A percentile compares a stretch with the other conserved stretches of the same genome.
These are phyloP conservation scores for Pseudozyma sp. DNA, from an alignment of 1,284 basidiomycete genomes.

Conservation along the genomic window DNA sequence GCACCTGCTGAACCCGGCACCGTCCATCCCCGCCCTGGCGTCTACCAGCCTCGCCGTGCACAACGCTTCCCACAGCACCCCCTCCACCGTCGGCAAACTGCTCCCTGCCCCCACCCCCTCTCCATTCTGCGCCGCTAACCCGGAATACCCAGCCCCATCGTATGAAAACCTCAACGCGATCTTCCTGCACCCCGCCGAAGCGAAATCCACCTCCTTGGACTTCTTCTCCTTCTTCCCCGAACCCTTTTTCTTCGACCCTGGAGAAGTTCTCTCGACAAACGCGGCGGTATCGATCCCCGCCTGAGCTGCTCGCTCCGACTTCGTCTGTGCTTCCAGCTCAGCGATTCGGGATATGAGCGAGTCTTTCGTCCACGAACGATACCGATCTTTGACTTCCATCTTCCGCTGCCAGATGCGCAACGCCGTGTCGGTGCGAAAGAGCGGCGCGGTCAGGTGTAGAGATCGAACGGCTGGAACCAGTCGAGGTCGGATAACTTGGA, in stretches of 20 bases:
- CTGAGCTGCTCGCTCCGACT: conserved; percentile 15
- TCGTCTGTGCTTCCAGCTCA: conserved; percentile 49
- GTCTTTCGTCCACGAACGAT: conserved; percentile 48
- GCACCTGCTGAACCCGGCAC: conserved; percentile 89
- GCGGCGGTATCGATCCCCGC: conserved; percentile 2
- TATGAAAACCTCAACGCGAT: conserved; percentile 93
- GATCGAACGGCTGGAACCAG: background rate
- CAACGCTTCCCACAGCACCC: conserved; percentile 81
- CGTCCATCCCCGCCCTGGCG: conserved; percentile 55
- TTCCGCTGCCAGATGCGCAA: conserved; percentile 31
- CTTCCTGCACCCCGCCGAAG: conserved; percentile 80
- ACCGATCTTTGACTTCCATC: conserved; percentile 52
- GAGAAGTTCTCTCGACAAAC: background rate
- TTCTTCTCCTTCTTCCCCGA: conserved; percentile 35
- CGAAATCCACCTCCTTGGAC: conserved; percentile 74
- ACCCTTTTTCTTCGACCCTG: conserved; percentile 1
- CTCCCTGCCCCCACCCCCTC: conserved; percentile 68
- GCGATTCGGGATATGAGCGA: conserved; percentile 52
- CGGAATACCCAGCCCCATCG: conserved; percentile 90
- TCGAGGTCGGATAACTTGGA: background rate
- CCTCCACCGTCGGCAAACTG: conserved; percentile 88
- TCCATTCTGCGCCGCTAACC: conserved; percentile 77
- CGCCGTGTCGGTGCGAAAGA: conserved; percentile 1
- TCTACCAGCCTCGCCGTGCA: conserved; percentile 61
- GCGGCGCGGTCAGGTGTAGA: background rate